Evolutionary conservation across 768 basidiomycete genomes (phyloP).

Genomic region (Infundibulicybe gibba): DNA sequence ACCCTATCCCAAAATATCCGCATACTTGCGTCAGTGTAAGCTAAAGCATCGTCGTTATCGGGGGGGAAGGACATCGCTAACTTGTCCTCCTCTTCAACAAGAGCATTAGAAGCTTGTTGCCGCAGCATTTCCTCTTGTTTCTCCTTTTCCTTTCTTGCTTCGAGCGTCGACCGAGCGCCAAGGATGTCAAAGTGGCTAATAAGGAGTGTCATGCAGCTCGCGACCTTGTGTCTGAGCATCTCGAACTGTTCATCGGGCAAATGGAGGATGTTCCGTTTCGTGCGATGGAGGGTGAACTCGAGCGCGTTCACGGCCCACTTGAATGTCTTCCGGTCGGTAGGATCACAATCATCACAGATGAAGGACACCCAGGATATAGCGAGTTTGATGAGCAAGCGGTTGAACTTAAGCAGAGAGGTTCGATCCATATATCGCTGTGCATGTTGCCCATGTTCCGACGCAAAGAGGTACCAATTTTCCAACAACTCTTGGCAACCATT

Average conservation of each 20-base stretch:
- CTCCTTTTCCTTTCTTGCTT: constrained; percentile 90
- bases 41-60: constrained; percentile 38
- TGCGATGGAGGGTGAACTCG: constrained; percentile 87
- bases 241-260: constrained; percentile 88
- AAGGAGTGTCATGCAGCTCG: constrained; percentile 94
- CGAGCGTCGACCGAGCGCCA: constrained; percentile 84
- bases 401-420: constrained; percentile 66
- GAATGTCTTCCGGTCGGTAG: constrained; percentile 93
- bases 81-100: constrained; percentile 47
- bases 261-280: constrained; percentile 85
- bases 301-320: constrained; percentile 97
- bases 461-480: constrained; percentile 93
- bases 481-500: constrained; percentile 78
- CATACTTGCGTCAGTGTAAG: constrained; percentile 61
- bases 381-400: constrained; percentile 78
- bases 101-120: constrained; percentile 48
- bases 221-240: constrained; percentile 86
- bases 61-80: constrained; percentile 28
- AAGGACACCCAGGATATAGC: constrained; percentile 98
- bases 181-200: constrained; percentile 98
- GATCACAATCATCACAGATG: constrained; percentile 97
- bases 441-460: constrained; percentile 93
- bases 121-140: constrained; percentile 58
- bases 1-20: constrained; percentile 76
- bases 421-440: constrained; percentile 87